Base-by-base conservation (phyloP, 2,329 filamentous ascomycete genomes). In the Penicillium sp. region DNA sequence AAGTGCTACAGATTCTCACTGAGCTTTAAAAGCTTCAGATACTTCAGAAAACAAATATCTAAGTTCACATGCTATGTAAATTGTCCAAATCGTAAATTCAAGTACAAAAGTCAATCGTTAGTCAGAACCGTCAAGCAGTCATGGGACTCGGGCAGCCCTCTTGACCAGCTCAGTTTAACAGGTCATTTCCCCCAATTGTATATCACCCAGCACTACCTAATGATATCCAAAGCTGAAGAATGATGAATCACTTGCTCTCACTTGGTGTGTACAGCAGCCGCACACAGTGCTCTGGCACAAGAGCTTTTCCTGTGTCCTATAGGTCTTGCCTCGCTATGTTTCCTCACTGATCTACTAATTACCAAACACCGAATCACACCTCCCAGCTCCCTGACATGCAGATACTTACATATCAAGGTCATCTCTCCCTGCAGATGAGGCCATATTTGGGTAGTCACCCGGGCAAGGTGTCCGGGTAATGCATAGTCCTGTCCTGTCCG, bases 371-470 rank as follows among this genome's bases (percentile, higher is more conserved):
- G 18, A 19, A 28, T 4, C 18, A 14, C 22, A 11, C 7, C 4
- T 25, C 34, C 29, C 5, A 16, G n/a, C 13, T 8, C 22, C 33
- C 38, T 18, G n/a, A 8, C 13, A 29, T 28, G 25, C 28, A 18
- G 25, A 28, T 14, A 35, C 25, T 9, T 38, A 28, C 28, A 38
- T 25, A 9, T 28, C 19, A 27, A 10, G 52, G 52, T 59, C 57
- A 60, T 51, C 25, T 36, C 19, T 27, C 18, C 19, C 4, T n/a
- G 18, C 44, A 46, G 53, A 46, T 57, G 57, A 57, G 54, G 41
- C 10, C 30, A 58, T 48, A 59, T 45, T 53, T 37, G 55, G 50
- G 45, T 38, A 37, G 31, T n/a, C 58, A 59, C 49, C 55, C 45
- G 56, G 50, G 42, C 42, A 40, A 40, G 14, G 3, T 36, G 16